phyloP scores from a whole-genome alignment of 768 basidiomycete genomes.

The Infundibulicybe gibba region DNA sequence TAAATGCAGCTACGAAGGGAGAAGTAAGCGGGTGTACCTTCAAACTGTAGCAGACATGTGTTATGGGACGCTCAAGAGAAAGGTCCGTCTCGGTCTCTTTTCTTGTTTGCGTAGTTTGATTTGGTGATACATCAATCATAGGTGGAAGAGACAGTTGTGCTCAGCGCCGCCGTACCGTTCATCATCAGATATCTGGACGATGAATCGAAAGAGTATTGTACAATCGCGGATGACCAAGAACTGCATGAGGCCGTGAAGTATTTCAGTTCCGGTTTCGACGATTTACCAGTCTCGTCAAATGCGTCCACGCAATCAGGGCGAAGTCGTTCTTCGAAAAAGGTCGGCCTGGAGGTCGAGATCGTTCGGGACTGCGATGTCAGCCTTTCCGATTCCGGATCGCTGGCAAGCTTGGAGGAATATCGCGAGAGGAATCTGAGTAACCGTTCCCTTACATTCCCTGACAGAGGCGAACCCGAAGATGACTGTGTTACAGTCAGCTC shows the following conservation, averaged over 20 bases:
- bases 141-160: no score
- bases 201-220: no score
- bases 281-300: conserved; percentile 65
- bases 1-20: no score
- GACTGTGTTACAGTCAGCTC: conserved; percentile 78
- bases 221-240: conserved; percentile 66
- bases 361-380: conserved; percentile 88
- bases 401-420: conserved; percentile 77
- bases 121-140: no score
- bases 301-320: conserved; percentile 72
- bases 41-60: no score
- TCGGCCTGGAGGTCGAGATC: conserved; percentile 75
- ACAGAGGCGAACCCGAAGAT: conserved; percentile 53
- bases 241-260: conserved; percentile 86
- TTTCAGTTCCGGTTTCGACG: conserved; percentile 74
- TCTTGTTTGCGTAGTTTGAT: no score
- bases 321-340: conserved; percentile 65
- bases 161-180: no score
- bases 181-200: no score
- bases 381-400: conserved; percentile 83
- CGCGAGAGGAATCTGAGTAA: conserved; percentile 55
- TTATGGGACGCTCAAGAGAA: no score
- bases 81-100: no score
- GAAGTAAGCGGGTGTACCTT: no score
- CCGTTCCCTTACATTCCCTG: conserved; percentile 46